These are phyloP conservation scores for Phyllachora maydis DNA, from an alignment of 2,329 filamentous ascomycete species.

Conservation along the genomic window DNA sequence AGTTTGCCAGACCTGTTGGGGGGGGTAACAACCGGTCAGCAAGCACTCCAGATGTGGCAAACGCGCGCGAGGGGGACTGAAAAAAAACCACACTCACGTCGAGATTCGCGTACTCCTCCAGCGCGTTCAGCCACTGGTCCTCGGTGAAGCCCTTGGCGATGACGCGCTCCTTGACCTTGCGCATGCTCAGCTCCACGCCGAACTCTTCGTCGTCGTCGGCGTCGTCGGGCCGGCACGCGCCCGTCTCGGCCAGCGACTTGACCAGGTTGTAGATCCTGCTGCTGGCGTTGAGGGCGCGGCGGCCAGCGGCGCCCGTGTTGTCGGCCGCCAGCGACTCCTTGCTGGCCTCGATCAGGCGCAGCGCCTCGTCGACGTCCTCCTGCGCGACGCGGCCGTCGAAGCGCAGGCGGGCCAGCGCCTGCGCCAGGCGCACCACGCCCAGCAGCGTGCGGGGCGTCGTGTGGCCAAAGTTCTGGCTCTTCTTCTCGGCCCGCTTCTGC, in stretches of 20 bases:
- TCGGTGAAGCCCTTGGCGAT: slow-evolving; percentile 93
- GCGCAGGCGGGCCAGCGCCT: slow-evolving; percentile 67
- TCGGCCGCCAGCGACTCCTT: slow-evolving; percentile 22
- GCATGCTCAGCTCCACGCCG: slow-evolving; percentile 27
- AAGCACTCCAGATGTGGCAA: neutral
- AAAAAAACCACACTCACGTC: slow-evolving; percentile 76
- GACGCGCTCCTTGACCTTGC: slow-evolving; percentile 74
- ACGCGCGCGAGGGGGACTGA: neutral
- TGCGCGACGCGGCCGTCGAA: slow-evolving; percentile 40
- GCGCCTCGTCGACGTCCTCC: slow-evolving; percentile 27
- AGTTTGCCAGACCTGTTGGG: slow-evolving; percentile 54
- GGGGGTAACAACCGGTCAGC: slow-evolving; percentile 11
- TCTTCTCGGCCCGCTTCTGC: slow-evolving; percentile 28
- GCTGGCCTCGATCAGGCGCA: slow-evolving; percentile 5
- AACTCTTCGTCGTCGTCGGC: slow-evolving; percentile 27
- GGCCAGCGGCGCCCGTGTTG: slow-evolving; percentile 39
- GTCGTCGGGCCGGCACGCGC: slow-evolving; percentile 39
- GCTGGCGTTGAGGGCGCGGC: slow-evolving; percentile 50
- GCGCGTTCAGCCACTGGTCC: slow-evolving; percentile 68
- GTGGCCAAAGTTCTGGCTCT: slow-evolving; percentile 54
- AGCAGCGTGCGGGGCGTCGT: slow-evolving; percentile 86
- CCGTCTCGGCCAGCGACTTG: slow-evolving; percentile 46
- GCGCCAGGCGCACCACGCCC: slow-evolving; percentile 78
- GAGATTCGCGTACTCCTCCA: slow-evolving; percentile 74
- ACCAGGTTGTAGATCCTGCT: slow-evolving; percentile 45